Evolutionary conservation across 192 early-diverging fungal genomes (phyloP), one percentile per base, ranked within the genome.

Genomic region (Umbelopsis ramanniana): DNA sequence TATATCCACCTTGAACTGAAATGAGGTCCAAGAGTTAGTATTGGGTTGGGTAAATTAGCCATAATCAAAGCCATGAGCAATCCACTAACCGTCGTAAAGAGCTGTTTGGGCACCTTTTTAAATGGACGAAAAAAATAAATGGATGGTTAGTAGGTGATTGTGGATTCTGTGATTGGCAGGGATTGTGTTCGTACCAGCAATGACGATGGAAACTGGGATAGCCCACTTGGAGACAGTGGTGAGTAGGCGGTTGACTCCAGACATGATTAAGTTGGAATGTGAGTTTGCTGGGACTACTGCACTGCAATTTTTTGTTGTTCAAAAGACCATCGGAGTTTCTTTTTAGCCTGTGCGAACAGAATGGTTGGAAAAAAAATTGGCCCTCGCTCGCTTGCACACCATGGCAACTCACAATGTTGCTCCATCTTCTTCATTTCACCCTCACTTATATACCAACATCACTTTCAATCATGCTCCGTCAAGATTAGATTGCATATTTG

Each of bases 1-100:
- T 91, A 73, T 95, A 86, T 48, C 97, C 97, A 75, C 95, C 97
- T 83, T 96, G 91, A 66, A 99, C 97, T 95, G 82, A 72, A 45
- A 23, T 55, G 7, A 66, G 48, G 43, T 29, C 8, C 4, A 66
- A 29, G 9, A 6, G 66, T 19, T 48, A 48, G 9, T 17, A 24
- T n/a, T n/a, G 7, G 1, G 52, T n/a, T 1, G 6, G 15, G 29
- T 5, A 52, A 37, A 24, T 2, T 35, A 63, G 14, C 22, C 7
- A 54, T 26, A 54, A 54, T 26, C 23, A 54, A 63, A n/a, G 54
- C 26, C 0, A 14, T 35, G 9, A 5, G 2, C 0, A 21, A n/a
- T n/a, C n/a, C 7, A 50, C 80, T 78, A 90, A 95, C 95, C 96
- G 81, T 97, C 94, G 81, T 97, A 97, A 82, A 98, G 92, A 74